Base-by-base conservation (phyloP, 257 asterid genomes). In the Capsicum chinense region DNA sequence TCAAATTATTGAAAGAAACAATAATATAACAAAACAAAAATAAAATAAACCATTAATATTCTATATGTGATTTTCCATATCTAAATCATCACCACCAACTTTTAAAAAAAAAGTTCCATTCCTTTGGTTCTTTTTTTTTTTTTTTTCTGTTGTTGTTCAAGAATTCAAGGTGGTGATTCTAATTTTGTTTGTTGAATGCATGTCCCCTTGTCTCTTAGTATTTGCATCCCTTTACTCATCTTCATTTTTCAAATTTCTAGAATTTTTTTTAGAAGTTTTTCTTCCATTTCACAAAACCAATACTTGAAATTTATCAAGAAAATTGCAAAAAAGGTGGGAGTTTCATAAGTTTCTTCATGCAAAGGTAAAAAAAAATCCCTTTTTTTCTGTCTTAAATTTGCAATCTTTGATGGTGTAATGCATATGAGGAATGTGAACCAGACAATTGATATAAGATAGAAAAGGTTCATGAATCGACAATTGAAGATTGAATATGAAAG, bases 41-140 rank as follows among this genome's bases (percentile, higher is more conserved):
- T 39, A 39, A 39, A 48, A 73, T 6, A 16, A 21, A 26, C 15
- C 48, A 54, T 26, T 14, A 78, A 7, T 13, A 26, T 54, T 26
- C 4, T 33, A 14, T 52, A 54, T 54, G 50, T 78, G 64, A 54
- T 21, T 21, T 11, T 74, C 47, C 12, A 74, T 50, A 52, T 26
- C 54, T 14, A 54, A 78, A 78, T 52, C 81, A 76, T 76, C 64
- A 76, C 63, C 81, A 76, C 64, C 64, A 54, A 54, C 26, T 76
- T 54, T 9, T 14, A 16, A 42, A 42, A 68, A 63, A 76, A 33
- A 74, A 6, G 82, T 78, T 78, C 64, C 82, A 26, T 26, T 76
- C 21, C 52, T 76, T 14, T 76, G 64, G 81, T 52, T 76, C 63
- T 21, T 76, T 52, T 76, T 52, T 76, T 21, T 21, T 37, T 37